Base-by-base conservation (phyloP, 108 stramenopile species). In the Epithemia pelagica region DNA sequence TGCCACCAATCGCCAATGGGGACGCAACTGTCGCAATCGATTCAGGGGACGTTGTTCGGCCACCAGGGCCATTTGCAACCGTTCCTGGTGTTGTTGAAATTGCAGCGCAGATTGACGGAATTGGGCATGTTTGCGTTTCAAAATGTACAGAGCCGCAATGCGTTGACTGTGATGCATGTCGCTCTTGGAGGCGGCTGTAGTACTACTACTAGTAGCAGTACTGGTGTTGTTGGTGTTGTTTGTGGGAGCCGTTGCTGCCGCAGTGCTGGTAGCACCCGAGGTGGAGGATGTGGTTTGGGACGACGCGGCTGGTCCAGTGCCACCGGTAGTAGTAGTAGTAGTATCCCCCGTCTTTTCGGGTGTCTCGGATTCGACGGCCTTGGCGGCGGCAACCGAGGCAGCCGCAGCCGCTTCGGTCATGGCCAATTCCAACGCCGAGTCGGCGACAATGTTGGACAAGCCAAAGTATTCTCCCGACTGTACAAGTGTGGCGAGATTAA, bases 401-500 rank as follows among this genome's bases (percentile, higher is more conserved):
- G 79, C 61, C 5, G 53, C 58, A 15, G 37, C 37, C 10, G 37
- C 37, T 15, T 59, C 64, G 15, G 72, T 52, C 1, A 23, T 54
- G 27, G 73, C 70, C 64, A 68, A 59, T 59, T 65, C 68, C 22
- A 56, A 26, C 30, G 70, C 37, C 33, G 82, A 73, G 73, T 87
- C 82, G 15, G 26, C 57, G 19, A 92, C 86, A 65, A 93, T 71
- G 58, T 88, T 88, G 28, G 87, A 74, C 26, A 86, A 68, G 21
- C 77, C 77, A 74, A 93, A 89, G 65, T 88, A 93, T 70, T 89
- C 87, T 46, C 78, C 81, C 1, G 83, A 72, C 21, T 54, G 57
- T 22, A 88, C 82, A 0, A 93, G 68, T n/a, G 71, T 72, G 0
- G 83, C 74, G 2, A 93, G 61, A 71, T 93, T 93, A 66, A 93